Evolutionary conservation across 345 rosid genomes (phyloP).

Genomic region (Chamaenerion angustifolium): DNA sequence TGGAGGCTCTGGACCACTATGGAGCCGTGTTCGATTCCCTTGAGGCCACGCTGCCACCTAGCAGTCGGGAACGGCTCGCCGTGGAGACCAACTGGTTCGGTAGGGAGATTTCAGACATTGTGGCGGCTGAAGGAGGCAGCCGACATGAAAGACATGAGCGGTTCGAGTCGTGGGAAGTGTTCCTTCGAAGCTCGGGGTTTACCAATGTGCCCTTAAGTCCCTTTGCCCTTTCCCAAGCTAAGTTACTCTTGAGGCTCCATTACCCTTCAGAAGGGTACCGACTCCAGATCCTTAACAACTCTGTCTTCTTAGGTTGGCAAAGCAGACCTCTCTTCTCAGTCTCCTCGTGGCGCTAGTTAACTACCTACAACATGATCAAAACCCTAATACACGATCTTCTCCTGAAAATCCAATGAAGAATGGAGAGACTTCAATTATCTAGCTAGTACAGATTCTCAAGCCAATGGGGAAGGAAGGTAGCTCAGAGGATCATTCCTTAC

Average conservation of each 20-base stretch:
- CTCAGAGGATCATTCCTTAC: too few species aligned
- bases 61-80: constrained; percentile 62
- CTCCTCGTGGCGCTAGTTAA: constrained; percentile 88
- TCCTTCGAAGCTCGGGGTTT: constrained; percentile 55
- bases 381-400: neutral
- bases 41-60: constrained; percentile 88
- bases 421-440: too few species aligned
- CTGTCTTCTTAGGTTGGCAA: constrained; percentile 76
- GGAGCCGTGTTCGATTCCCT: constrained; percentile 62
- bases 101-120: constrained; percentile 60
- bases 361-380: neutral
- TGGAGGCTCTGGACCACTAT: constrained; percentile 78
- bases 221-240: constrained; percentile 80
- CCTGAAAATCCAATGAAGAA: neutral
- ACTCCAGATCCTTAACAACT: constrained; percentile 49
- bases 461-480: too few species aligned
- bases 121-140: constrained; percentile 44
- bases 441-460: too few species aligned
- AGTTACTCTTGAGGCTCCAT: constrained; percentile 78
- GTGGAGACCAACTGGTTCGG: constrained; percentile 89
- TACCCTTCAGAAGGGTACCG: constrained; percentile 93
- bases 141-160: constrained; percentile 53
- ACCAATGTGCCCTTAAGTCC: constrained; percentile 58
- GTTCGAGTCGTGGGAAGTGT: constrained; percentile 61
- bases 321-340: constrained; percentile 76